Percentiles rank a stretch among this genome's conserved stretches.
Evolutionary conservation across 2,329 filamentous ascomycete genomes (phyloP).

Genomic region (Fusarium avenaceum): DNA sequence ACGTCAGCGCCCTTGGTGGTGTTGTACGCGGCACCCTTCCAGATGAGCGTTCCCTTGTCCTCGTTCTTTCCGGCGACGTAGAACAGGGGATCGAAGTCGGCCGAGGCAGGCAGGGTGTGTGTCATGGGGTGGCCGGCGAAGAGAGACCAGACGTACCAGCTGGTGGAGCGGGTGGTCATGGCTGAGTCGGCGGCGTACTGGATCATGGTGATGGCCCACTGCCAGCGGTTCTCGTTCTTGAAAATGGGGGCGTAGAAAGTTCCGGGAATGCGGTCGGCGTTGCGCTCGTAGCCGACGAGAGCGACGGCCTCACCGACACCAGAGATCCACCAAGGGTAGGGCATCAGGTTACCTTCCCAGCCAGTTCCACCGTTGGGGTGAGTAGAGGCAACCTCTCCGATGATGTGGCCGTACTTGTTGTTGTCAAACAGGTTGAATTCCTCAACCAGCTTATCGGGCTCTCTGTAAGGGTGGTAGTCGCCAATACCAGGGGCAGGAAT

Average conservation of each 20-base stretch:
- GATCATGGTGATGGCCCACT: constrained; percentile 66
- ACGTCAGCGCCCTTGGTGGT: constrained; percentile 60
- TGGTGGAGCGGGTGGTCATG: constrained; percentile 64
- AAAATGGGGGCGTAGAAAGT: constrained; percentile 65
- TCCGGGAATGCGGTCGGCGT: constrained; percentile 69
- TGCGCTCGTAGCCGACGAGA: constrained; percentile 74
- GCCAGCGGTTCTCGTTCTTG: constrained; percentile 64
- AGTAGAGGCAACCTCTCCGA: constrained; percentile 66
- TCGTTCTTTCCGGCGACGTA: constrained; percentile 64
- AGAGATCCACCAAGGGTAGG: constrained; percentile 67
- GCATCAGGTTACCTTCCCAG: constrained; percentile 61
- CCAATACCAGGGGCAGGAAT: constrained; percentile 60
- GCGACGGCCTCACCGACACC: constrained; percentile 76
- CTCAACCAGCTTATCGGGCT: constrained; percentile 64
- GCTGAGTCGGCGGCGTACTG: constrained; percentile 63
- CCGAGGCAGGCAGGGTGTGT: constrained; percentile 60
- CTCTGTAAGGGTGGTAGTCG: constrained; percentile 66
- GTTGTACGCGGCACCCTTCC: constrained; percentile 68
- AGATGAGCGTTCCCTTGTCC: constrained; percentile 58
- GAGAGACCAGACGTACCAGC: constrained; percentile 65
- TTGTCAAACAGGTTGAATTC: constrained; percentile 69
- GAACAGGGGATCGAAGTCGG: constrained; percentile 61
- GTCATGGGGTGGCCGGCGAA: constrained; percentile 62
- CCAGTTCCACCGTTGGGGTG: constrained; percentile 66
- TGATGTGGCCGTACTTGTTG: constrained; percentile 52